Evolutionary conservation across 2,329 filamentous ascomycete genomes (phyloP), one percentile per base, ranked within the genome.

Genomic region (Atkinsonella texensis): DNA sequence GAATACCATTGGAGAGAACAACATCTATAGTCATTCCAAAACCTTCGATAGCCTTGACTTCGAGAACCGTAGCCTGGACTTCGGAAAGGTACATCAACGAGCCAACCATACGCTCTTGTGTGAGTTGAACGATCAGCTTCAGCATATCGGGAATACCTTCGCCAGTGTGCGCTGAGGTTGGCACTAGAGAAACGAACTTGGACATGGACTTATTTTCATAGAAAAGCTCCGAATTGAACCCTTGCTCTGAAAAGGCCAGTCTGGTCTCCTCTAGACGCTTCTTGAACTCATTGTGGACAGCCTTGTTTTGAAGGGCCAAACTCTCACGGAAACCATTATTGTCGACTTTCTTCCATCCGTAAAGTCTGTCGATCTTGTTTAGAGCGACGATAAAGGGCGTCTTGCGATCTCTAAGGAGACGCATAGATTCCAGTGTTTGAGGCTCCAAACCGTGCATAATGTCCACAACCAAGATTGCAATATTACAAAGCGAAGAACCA

Each of bases 351-450:
- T 95, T 95, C 93, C 94, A 98, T 66, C 89, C 89, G 67, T 96
- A 98, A 15, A 98, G 83, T 80, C 93, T 89, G 81, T 98, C 93
- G 60, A 98, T 97, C 77, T 98, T 98, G 84, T 98, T 98, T 65
- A 98, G 77, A 1, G 94, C 94, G 41, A 98, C 94, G 60, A 98
- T 95, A 74, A 98, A 98, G 5, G 93, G 93, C 20, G 93, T 98
- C 72, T 93, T 94, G 62, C 89, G 81, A 62, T 96, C 91, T 64
- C 91, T 82, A 49, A 98, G 81, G 57, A 98, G 74, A 60, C 83
- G 86, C 89, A 98, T 97, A 2, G 93, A 98, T 71, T 98, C 94
- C 33, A 97, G 77, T 15, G 93, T 98, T 71, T 98, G 93, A 17
- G 85, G 91, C 71, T 98, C 93, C 46, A 98, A 80, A 66, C 94